Evolutionary conservation across 148 eudicot genomes (phyloP), one percentile per base, ranked within the genome.

Genomic region (Heliamphora exappendiculata): DNA sequence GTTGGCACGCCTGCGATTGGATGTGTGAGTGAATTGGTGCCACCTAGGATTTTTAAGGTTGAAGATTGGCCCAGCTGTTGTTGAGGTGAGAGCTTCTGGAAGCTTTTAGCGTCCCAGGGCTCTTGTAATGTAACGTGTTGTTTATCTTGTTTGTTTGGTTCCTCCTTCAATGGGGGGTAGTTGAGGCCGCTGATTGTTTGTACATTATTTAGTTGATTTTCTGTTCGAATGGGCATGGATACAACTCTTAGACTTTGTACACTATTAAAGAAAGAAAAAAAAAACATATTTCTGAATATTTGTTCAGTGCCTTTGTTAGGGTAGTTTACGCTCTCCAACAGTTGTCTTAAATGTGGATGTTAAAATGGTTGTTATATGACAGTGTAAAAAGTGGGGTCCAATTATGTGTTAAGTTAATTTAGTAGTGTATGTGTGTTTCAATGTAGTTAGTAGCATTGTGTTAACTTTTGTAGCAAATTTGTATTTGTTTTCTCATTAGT

Each of bases 91-190:
- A 63, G 66, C 66, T 67, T 68, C 29, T 45, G 68, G 71, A 76
- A 57, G 82, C 74, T 55, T 74, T 67, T 65, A 41, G 74, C 62
- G n/a, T n/a, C 31, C 12, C 26, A 68, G 77, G 78, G 74, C 65
- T 74, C 49, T 67, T 33, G 74, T 74, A 66, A 53, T 54, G 81
- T 73, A 67, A 53, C 58, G 72, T 74, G 78, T 36, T 67, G 71
- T 55, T 41, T 53, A 33, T 63, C 36, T 69, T 41, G 37, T 74
- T 79, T 74, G 58, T 53, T 31, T 36, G 66, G 28, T 76, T 65
- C 73, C 58, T 31, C 29, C 37, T 12, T 53, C 33, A 45, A 20
- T 33, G 29, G 29, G 49, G 37, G 58, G 67, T 64, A 47, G 70
- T 33, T 47, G 78, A 60, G 76, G 77, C 39, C 20, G 39, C 5